Evolutionary conservation across 768 basidiomycete genomes (phyloP).

Genomic region (Dictyophora rubrovolvata): DNA sequence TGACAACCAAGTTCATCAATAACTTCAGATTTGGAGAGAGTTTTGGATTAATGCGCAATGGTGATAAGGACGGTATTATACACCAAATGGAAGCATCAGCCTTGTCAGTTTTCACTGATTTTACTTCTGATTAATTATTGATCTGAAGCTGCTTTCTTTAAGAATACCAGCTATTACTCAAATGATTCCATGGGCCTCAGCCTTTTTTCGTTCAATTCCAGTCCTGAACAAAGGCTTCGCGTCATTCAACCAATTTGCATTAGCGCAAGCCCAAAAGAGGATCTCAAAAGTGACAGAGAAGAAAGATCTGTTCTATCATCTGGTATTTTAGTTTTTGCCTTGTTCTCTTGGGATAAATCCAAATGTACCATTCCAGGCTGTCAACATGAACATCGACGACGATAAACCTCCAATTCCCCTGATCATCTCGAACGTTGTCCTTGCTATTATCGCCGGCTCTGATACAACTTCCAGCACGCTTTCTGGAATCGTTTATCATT

Average conservation of each 20-base stretch:
- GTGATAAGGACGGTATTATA: constrained; percentile 33
- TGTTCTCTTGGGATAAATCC: too few relatives aligned
- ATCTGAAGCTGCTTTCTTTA: constrained; percentile 28
- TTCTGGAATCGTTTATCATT: constrained; percentile 32
- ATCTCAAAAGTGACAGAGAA: neutral
- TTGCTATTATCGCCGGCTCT: constrained; percentile 35
- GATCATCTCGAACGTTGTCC: constrained; percentile 26
- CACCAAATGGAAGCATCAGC: constrained; percentile 29
- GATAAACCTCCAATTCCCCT: constrained; percentile 25
- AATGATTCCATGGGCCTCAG: constrained; percentile 32
- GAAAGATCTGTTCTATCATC: constrained; percentile 30
- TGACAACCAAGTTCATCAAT: neutral
- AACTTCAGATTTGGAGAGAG: constrained; percentile 27
- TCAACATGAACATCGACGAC: constrained; percentile 25
- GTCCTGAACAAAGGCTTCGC: constrained; percentile 19
- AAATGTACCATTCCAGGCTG: neutral
- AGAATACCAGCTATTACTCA: constrained; percentile 19
- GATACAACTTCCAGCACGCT: constrained; percentile 38
- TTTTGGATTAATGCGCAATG: constrained; percentile 28
- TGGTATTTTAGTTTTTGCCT: constrained; percentile 20
- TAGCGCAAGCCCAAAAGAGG: neutral
- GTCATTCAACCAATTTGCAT: constrained; percentile 28
- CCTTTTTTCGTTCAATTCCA: constrained; percentile 30
- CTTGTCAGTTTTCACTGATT: neutral
- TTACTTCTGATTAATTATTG: constrained; percentile 16